Base-by-base conservation (phyloP, 768 basidiomycete species). In the Phanerochaete carnosa region DNA sequence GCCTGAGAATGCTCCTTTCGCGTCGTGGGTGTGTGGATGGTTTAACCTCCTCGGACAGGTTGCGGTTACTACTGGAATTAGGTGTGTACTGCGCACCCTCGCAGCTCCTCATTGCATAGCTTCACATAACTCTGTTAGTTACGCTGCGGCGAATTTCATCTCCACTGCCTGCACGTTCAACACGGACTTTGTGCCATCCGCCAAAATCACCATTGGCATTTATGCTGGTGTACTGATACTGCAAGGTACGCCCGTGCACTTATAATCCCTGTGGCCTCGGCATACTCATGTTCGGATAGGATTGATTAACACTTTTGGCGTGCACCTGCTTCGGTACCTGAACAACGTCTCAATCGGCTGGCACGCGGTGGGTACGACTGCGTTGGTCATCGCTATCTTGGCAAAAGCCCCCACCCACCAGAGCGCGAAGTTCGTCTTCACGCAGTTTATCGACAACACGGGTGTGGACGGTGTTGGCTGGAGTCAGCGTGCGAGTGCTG, bases 1-100 rank as follows among this genome's bases (percentile, higher is more conserved):
- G 56, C 83, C 81, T 1, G 64, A 80, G 64, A 72, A 80, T 37
- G 87, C 87, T 3, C 75, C 88, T 0, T 76, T 90, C 30, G 85
- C 87, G 1, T 88, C 88, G 0, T 92, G 89, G 89, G 78, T 87
- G 13, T 87, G 86, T 1, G 89, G 85, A 12, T 88, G 87, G 86
- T 88, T 89, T 72, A 89, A 89, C 67, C 74, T 89, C 16, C 75
- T 89, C 12, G 88, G 88, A 0, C 89, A 90, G 72, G 89, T 90
- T 0, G 89, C 89, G 2, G 85, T 91, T 7, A 90, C 89, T 0
- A 88, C 88, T 1, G 88, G 88, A 3, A 89, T 89, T 67, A 83
- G 81, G 81, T 86, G 52, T 19, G 72, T 12, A 15, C 12, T 30
- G 9, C 8, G 8, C 19, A 49, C 3, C 28, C 8, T 4, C 19